Percentiles rank a stretch among this genome's conserved stretches.
phyloP scores from a whole-genome alignment of 441 rosid species.

The California macrophylla region DNA sequence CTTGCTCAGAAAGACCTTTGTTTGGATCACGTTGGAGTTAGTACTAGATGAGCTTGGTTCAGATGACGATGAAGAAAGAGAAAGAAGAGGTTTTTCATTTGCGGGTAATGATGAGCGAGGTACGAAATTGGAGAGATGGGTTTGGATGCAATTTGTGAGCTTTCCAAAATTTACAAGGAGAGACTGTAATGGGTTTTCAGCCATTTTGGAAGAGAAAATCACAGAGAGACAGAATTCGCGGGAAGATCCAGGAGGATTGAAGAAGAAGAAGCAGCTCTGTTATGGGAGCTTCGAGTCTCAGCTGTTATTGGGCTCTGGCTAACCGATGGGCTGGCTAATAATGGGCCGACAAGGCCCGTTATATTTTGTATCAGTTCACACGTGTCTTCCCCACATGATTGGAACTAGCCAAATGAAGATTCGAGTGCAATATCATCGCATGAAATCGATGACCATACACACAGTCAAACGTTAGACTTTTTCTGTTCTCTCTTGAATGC shows the following conservation, averaged over 20 bases:
- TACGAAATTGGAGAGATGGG: conserved; percentile 44
- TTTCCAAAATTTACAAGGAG: conserved; percentile 38
- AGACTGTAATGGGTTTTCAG: conserved; percentile 43
- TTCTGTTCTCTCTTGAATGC: neutral
- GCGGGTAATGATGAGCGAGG: conserved; percentile 14
- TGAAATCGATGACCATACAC: neutral
- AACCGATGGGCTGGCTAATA: neutral
- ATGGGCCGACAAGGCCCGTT: neutral
- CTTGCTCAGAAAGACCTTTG: conserved; percentile 26
- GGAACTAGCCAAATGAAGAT: neutral
- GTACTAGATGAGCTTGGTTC: conserved; percentile 19
- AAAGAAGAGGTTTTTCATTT: conserved; percentile 25
- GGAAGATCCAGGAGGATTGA: neutral
- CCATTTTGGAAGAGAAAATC: conserved; percentile 22
- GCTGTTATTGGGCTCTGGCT: neutral
- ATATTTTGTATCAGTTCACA: neutral
- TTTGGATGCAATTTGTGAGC: conserved; percentile 42
- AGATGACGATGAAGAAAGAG: conserved; percentile 30
- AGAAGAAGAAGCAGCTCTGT: neutral
- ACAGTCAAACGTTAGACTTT: neutral
- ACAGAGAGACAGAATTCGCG: neutral
- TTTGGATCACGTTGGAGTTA: conserved; percentile 16
- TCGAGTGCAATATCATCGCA: too few relatives aligned
- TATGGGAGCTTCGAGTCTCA: neutral
- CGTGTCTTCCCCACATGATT: neutral